Evolutionary conservation across 2,329 filamentous ascomycete genomes (phyloP).

Genomic region (Neonectria punicea): DNA sequence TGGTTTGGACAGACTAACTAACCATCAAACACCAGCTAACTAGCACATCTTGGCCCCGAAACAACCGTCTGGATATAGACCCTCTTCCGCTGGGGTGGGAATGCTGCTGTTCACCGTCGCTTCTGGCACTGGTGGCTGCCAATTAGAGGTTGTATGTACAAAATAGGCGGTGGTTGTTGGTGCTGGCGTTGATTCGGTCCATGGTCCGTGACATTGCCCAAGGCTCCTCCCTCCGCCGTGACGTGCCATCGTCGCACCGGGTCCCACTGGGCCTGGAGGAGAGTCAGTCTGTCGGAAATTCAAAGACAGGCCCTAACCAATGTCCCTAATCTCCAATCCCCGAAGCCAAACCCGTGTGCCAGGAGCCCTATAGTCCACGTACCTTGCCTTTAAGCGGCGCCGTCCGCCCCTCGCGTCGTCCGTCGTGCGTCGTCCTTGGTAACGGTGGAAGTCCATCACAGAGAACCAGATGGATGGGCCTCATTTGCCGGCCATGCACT

Average conservation of each 20-base stretch:
- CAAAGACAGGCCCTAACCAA: conserved; percentile 16
- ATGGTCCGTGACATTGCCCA: not conserved
- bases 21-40: conserved; percentile 12
- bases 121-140: not conserved
- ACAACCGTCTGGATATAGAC: conserved; percentile 4
- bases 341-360: conserved; percentile 1
- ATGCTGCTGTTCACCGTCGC: not conserved
- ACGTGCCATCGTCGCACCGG: conserved; percentile 15
- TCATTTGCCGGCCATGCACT: conserved; percentile 1
- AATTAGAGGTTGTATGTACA: not conserved
- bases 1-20: conserved; percentile 28
- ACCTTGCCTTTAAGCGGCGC: conserved; percentile 17
- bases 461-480: not conserved
- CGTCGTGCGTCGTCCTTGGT: conserved; percentile 4
- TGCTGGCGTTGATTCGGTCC: not conserved
- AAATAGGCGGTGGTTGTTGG: not conserved
- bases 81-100: not conserved
- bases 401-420: conserved; percentile 4
- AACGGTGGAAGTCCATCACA: conserved; percentile 5
- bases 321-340: conserved; percentile 13
- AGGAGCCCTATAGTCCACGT: conserved; percentile 23
- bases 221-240: not conserved
- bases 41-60: conserved; percentile 17
- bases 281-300: conserved; percentile 25
- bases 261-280: conserved; percentile 12